Percentiles rank a stretch among this genome's conserved stretches.
Conservation (phyloP, 2,329 filamentous ascomycete species). For the Ophiostoma sp. region DNA sequence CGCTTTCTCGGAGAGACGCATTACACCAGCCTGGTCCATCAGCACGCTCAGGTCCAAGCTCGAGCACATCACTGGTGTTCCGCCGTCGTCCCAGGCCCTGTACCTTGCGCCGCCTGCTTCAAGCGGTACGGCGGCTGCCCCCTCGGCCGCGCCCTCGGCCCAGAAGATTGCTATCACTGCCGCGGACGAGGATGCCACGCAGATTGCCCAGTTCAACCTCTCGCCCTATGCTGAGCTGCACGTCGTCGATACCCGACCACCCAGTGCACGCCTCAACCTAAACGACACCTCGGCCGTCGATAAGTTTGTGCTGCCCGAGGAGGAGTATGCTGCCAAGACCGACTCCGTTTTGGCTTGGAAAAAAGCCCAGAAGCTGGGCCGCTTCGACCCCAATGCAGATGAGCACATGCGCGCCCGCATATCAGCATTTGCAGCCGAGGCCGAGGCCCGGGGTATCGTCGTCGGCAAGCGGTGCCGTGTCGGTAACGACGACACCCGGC, state of each 20-base stretch:
- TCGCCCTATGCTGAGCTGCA: slow-evolving; percentile 71
- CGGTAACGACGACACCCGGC: slow-evolving; percentile 60
- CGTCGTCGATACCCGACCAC: slow-evolving; percentile 74
- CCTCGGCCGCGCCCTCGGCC: slow-evolving; percentile 46
- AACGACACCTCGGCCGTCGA: slow-evolving; percentile 74
- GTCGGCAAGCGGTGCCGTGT: slow-evolving; percentile 60
- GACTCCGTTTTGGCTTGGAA: slow-evolving; percentile 96
- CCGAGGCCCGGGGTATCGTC: slow-evolving; percentile 61
- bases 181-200: slow-evolving; percentile 59
- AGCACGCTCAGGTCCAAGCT: slow-evolving; percentile 77
- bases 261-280: slow-evolving; percentile 69
- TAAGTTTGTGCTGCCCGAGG: slow-evolving; percentile 83
- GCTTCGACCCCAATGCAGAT: slow-evolving; percentile 83
- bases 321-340: slow-evolving; percentile 77
- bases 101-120: slow-evolving; percentile 53
- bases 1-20: slow-evolving; percentile 77
- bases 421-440: slow-evolving; percentile 61
- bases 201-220: slow-evolving; percentile 60
- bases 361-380: slow-evolving; percentile 86
- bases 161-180: slow-evolving; percentile 61
- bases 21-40: slow-evolving; percentile 89
- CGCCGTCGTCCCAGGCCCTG: slow-evolving; percentile 71
- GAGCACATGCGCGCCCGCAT: slow-evolving; percentile 67
- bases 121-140: neutral
- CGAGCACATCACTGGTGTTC: slow-evolving; percentile 88